Evolutionary conservation across 805 yeast species (phyloP), one percentile per base, ranked within the genome.

Genomic region (Ogataea thermomethanolica): DNA sequence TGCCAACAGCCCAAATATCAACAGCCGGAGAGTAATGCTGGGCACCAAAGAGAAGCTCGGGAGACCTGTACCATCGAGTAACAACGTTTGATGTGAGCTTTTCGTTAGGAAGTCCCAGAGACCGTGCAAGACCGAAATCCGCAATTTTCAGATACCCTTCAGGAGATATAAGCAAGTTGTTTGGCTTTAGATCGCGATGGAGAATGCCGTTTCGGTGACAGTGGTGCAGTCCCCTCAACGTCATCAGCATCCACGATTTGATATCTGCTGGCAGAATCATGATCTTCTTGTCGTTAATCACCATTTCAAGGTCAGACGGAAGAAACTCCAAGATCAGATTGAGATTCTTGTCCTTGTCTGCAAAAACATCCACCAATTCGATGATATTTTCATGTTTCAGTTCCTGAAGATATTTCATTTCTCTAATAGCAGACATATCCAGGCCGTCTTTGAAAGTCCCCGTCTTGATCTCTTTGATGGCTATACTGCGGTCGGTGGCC

Each of bases 61-160:
- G 99, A 0, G 98, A 95, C 40, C 98, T 69, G 62, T 93, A 93
- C 99, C 99, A 93, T 45, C 98, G 67, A 2, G 99, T 93, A 1
- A 93, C 99, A 4, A 93, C 99, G 48, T 90, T 91, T 2, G 95
- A 85, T 0, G 98, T 86, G 60, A 93, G 67, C 32, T 73, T 76
- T 48, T 84, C 93, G 43, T 79, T 77, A 0, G 90, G 86, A 17
- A 81, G 72, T 0, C 95, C 91, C 43, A 87, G 67, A 2, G 90
- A 76, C 47, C 99, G 69, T 0, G 98, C 98, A 32, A 91, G 70
- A 50, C 99, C 99, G 68, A 93, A 93, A 86, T 93, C 99, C 2
- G 99, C 99, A 46, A 93, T 74, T 60, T 93, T 93, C 45, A 93
- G 70, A 48, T 84, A 80, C 1, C 99, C 99, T 44, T 76, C 77